phyloP scores from a whole-genome alignment of 1,139 yeast genomes.

The Suhomyces bribrorum region DNA sequence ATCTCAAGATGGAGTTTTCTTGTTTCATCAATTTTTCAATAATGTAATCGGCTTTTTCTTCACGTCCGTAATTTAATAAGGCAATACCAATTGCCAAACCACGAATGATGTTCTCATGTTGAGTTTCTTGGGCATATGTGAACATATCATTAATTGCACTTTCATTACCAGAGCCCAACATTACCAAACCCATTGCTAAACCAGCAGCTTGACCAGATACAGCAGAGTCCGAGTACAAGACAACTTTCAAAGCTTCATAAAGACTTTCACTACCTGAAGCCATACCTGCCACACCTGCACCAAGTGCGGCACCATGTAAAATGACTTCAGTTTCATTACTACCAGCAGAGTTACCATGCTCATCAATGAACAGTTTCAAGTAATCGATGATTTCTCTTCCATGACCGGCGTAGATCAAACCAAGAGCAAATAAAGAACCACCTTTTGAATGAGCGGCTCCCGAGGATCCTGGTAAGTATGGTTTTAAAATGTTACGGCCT shows the following conservation, averaged over 20 bases:
- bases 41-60: constrained; percentile 73
- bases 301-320: constrained; percentile 94
- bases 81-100: constrained; percentile 91
- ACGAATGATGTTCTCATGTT: constrained; percentile 92
- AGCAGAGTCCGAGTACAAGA: constrained; percentile 88
- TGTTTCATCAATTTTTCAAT: constrained; percentile 69
- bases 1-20: constrained; percentile 84
- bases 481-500: constrained; percentile 84
- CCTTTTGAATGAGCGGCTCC: constrained; percentile 90
- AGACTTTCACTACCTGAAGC: constrained; percentile 74
- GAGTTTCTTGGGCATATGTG: constrained; percentile 91
- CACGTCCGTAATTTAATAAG: constrained; percentile 80
- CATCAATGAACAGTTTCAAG: constrained; percentile 71
- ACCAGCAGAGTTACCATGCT: constrained; percentile 65
- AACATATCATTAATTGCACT: constrained; percentile 79
- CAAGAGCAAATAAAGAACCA: constrained; percentile 92
- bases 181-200: constrained; percentile 91
- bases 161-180: constrained; percentile 89
- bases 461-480: constrained; percentile 83
- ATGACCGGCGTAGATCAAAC: constrained; percentile 93
- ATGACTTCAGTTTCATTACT: constrained; percentile 81
- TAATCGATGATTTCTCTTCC: constrained; percentile 87
- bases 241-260: constrained; percentile 82
- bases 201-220: constrained; percentile 97
- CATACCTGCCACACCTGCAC: constrained; percentile 97